phyloP scores from a whole-genome alignment of 148 eudicot species.

The Silene latifolia region DNA sequence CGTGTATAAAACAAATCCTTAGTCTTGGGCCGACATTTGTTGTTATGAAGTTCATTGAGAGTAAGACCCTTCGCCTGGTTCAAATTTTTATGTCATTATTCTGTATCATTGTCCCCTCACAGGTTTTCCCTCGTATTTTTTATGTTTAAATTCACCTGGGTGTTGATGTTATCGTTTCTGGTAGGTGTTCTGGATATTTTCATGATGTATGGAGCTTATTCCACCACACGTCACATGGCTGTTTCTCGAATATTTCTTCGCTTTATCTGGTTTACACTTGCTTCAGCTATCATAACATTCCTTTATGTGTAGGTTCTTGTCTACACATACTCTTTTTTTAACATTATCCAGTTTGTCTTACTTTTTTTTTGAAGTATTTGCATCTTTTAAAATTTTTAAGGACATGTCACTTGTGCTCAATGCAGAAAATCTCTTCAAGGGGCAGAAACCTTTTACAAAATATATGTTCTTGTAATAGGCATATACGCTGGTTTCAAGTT shows the following conservation, averaged over 20 bases:
- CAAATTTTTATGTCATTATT: neutral
- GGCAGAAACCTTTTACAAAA: slow-evolving; percentile 44
- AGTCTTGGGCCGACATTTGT: slow-evolving; percentile 98
- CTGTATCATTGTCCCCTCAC: neutral
- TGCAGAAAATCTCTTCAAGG: slow-evolving; percentile 78
- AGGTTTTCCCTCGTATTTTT: neutral
- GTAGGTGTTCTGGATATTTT: slow-evolving; percentile 81
- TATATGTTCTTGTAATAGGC: slow-evolving; percentile 61
- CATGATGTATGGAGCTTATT: slow-evolving; percentile 96
- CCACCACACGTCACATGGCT: slow-evolving; percentile 73
- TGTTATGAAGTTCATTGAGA: slow-evolving; percentile 82
- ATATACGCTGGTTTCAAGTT: slow-evolving; percentile 80
- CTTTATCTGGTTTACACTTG: slow-evolving; percentile 60
- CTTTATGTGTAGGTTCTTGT: slow-evolving; percentile 75
- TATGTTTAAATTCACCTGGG: neutral
- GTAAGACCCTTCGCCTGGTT: slow-evolving; percentile 40
- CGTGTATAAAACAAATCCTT: slow-evolving; percentile 60
- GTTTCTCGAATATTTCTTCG: slow-evolving; percentile 80
- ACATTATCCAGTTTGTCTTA: neutral
- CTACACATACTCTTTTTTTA: neutral
- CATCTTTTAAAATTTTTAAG: slow-evolving; percentile 4
- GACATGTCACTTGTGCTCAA: slow-evolving; percentile 17
- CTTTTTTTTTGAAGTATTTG: neutral
- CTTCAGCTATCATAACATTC: slow-evolving; percentile 70
- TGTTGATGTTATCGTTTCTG: slow-evolving; percentile 6